Evolutionary conservation across 108 stramenopile species (phyloP).

Genomic region (Aureococcus anophagefferens): DNA sequence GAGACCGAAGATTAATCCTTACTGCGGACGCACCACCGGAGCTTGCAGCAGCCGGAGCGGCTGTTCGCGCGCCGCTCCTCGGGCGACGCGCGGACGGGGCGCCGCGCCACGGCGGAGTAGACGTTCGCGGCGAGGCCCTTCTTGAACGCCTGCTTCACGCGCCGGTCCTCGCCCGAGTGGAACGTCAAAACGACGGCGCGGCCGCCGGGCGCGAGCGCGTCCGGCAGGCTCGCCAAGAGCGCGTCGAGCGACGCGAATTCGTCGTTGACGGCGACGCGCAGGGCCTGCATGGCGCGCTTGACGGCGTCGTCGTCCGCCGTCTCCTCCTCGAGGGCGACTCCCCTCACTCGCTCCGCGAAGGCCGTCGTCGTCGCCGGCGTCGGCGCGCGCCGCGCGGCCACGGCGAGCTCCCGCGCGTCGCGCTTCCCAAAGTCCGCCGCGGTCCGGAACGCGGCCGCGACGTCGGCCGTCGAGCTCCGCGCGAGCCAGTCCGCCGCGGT

Average conservation of each 20-base stretch:
- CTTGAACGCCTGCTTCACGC: slow-evolving; percentile 29
- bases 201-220: slow-evolving; percentile 25
- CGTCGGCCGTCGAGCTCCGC: neutral
- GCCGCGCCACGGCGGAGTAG: neutral
- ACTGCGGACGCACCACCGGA: slow-evolving; percentile 6
- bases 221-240: slow-evolving; percentile 13
- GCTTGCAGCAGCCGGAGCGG: slow-evolving; percentile 14
- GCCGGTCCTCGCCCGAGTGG: slow-evolving; percentile 36
- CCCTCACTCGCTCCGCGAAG: slow-evolving; percentile 31
- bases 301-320: slow-evolving; percentile 11
- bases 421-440: neutral
- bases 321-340: slow-evolving; percentile 39
- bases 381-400: too few relatives aligned
- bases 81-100: slow-evolving; percentile 10
- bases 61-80: slow-evolving; percentile 14
- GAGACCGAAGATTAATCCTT: too few relatives aligned
- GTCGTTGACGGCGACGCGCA: slow-evolving; percentile 39
- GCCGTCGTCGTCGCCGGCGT: slow-evolving; percentile 3
- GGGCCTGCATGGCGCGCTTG: slow-evolving; percentile 31
- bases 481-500: neutral
- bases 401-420: slow-evolving; percentile 8
- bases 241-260: slow-evolving; percentile 24
- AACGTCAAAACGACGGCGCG: slow-evolving; percentile 30
- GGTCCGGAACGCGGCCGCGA: neutral
- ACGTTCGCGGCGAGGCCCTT: neutral